Conservation (phyloP, 305 asterid genomes). For the Striga hermonthica region DNA sequence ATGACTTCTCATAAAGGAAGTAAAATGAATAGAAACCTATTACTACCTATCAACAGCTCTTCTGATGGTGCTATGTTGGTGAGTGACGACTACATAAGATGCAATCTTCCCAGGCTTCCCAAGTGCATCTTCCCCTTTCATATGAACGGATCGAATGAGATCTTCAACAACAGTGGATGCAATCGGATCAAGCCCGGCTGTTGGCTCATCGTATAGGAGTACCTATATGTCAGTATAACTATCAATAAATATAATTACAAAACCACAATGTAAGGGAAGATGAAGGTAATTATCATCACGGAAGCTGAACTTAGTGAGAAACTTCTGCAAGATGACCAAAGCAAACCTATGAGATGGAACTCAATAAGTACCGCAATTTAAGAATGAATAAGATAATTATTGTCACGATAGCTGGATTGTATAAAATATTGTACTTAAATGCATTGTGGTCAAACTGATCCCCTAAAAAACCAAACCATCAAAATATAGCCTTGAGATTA, state of each 20-base stretch:
- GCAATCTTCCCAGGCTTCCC: conserved; percentile 90
- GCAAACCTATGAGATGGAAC: not conserved
- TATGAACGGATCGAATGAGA: conserved; percentile 93
- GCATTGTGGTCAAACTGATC: too few species aligned
- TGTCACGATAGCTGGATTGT: too few species aligned
- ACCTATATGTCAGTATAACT: conserved; percentile 48
- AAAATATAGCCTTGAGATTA: too few species aligned
- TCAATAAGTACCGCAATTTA: not conserved
- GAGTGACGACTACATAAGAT: conserved; percentile 91
- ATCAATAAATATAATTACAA: not conserved
- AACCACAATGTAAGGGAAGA: conserved; percentile 12
- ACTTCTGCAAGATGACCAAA: not conserved
- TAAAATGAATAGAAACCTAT: conserved; percentile 24
- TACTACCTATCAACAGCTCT: conserved; percentile 92
- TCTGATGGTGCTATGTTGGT: conserved; percentile 94
- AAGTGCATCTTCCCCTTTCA: conserved; percentile 75
- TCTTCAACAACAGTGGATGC: conserved; percentile 99
- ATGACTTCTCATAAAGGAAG: conserved; percentile 18
- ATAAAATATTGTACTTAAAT: too few species aligned
- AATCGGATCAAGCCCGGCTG: conserved; percentile 99
- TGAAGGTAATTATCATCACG: conserved; percentile 5
- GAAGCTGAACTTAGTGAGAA: conserved; percentile 15
- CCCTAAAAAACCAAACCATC: too few species aligned
- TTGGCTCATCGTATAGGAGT: conserved; percentile 93
- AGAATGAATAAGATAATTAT: too few species aligned